Evolutionary conservation across 1,139 yeast genomes (phyloP).

Genomic region (Waltiozyma solani): DNA sequence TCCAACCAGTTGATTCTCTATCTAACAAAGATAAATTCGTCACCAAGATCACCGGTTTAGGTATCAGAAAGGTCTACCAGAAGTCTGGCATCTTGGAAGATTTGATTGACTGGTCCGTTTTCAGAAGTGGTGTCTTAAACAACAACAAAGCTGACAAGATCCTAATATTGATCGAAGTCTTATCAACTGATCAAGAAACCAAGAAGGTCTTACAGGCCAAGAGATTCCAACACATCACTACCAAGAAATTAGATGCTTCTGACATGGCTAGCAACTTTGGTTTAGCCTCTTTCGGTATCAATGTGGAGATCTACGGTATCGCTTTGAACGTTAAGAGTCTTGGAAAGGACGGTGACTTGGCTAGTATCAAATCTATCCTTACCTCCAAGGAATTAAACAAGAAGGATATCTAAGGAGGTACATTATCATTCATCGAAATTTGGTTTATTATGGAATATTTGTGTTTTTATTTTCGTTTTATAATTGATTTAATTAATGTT

Average conservation of each 20-base stretch:
- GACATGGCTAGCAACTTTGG: constrained; percentile 13
- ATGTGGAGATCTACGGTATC: constrained; percentile 42
- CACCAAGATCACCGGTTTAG: constrained; percentile 45
- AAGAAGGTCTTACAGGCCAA: constrained; percentile 25
- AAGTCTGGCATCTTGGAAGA: constrained; percentile 54
- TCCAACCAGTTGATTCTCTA: constrained; percentile 26
- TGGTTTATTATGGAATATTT: no score
- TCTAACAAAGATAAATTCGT: constrained; percentile 28
- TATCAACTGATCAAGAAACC: constrained; percentile 39
- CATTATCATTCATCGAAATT: no score
- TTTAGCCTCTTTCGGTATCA: constrained; percentile 30
- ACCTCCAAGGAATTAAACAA: neutral
- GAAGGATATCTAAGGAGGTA: neutral
- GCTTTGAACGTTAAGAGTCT: constrained; percentile 19
- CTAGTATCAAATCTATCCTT: neutral
- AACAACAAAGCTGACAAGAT: constrained; percentile 16
- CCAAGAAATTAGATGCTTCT: constrained; percentile 19
- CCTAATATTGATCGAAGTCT: constrained; percentile 35
- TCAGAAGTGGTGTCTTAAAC: constrained; percentile 35
- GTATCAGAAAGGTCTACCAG: constrained; percentile 55
- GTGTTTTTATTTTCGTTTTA: no score
- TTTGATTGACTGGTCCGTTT: constrained; percentile 48
- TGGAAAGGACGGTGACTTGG: neutral
- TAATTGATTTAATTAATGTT: no score
- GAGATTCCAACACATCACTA: constrained; percentile 24